phyloP scores from a whole-genome alignment of 345 rosid genomes.

The Brassica carinata region DNA sequence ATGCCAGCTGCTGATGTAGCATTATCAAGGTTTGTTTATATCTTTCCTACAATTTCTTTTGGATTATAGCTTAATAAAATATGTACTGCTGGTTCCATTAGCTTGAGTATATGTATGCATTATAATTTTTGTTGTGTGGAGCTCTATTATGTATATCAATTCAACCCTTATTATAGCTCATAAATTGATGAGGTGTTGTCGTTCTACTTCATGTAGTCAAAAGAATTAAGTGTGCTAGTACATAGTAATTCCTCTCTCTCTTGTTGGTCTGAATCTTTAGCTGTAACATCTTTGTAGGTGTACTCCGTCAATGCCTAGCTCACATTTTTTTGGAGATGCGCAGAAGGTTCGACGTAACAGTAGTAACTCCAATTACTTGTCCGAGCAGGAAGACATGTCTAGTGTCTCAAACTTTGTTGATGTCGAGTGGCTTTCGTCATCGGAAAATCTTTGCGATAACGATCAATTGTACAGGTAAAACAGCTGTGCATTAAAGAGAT shows the following conservation, averaged over 20 bases:
- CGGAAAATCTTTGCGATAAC: conserved; percentile 76
- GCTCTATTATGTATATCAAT: background rate
- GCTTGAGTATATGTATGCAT: background rate
- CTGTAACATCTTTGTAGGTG: conserved; percentile 46
- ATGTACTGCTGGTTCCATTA: background rate
- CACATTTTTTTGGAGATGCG: conserved; percentile 70
- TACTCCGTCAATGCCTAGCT: conserved; percentile 65
- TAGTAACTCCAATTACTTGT: conserved; percentile 55
- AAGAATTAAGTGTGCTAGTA: background rate
- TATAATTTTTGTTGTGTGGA: background rate
- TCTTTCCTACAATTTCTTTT: background rate
- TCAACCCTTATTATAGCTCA: background rate
- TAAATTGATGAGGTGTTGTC: background rate
- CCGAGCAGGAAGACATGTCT: conserved; percentile 58
- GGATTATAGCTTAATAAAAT: background rate
- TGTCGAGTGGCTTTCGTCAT: conserved; percentile 84
- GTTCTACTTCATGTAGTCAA: background rate
- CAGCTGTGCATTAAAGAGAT: background rate
- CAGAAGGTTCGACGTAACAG: conserved; percentile 54
- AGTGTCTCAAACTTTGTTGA: conserved; percentile 85
- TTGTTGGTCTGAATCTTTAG: background rate
- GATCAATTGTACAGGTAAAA: conserved; percentile 67
- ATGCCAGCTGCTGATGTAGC: background rate
- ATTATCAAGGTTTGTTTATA: background rate
- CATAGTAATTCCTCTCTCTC: background rate